Evolutionary conservation across 1,284 basidiomycete genomes (phyloP), one percentile per base, ranked within the genome.

Genomic region (Polyporus tsugae): DNA sequence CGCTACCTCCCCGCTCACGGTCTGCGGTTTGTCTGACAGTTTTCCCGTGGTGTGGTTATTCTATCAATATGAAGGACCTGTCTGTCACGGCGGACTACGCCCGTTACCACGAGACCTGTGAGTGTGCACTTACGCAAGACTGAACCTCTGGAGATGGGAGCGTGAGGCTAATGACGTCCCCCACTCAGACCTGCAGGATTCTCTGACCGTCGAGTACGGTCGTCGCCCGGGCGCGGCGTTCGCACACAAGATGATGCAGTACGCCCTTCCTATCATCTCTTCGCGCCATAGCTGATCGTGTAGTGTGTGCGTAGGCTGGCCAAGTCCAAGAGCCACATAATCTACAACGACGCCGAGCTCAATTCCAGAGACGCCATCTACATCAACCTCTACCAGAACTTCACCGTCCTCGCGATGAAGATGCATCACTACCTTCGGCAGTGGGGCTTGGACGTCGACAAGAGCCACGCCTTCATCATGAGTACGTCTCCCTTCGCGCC

Each of bases 41-140:
- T 57, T 97, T 98, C 76, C 92, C 95, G 0, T 98, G 95, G 92
- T 98, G 96, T 80, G 96, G 96, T 1, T 88, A 91, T 72, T 76
- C 91, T 63, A 92, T 98, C 73, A 81, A 95, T 74, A 93, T 90
- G 82, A 80, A 78, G 33, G 87, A 91, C 72, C 83, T 98, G 33
- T 94, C 94, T 13, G 83, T 98, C 41, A 86, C 89, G 15, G 88
- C 87, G 6, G 92, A 97, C 77, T 93, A 94, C 75, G 82, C 85
- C 3, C 87, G 93, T 66, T 91, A 89, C 75, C 80, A 85, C 65
- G 82, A 83, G 25, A 87, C 81, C 6, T 86, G 94, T 92, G 73
- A 75, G 86, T 80, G 6, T 46, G 6, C 38, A 38, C 41, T 59
- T n/a, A 4, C 44, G 25, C 17, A 44, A 44, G 19, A 7, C 6